Percentiles rank a stretch among this genome's conserved stretches.
Conservation (phyloP, 768 basidiomycete species). For the Tephrocybe sp. region DNA sequence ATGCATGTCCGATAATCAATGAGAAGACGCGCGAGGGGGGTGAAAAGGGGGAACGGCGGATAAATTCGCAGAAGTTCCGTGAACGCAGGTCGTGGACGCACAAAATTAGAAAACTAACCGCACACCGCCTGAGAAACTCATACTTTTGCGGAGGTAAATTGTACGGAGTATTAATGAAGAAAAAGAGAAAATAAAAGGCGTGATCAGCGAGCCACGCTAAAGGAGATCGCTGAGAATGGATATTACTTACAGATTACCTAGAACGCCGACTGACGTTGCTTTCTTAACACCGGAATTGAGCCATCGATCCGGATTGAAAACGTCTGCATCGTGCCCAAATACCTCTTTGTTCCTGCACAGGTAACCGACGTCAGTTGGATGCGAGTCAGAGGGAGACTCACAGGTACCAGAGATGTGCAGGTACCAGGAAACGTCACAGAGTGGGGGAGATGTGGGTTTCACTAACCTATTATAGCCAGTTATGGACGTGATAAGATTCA, state of each 20-base stretch:
- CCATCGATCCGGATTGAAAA: slow-evolving; percentile 52
- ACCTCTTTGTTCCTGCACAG: slow-evolving; percentile 34
- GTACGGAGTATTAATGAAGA: no score
- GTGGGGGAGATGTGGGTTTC: neutral
- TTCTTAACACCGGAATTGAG: slow-evolving; percentile 37
- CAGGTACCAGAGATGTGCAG: neutral
- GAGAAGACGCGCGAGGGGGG: neutral
- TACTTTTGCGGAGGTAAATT: slow-evolving; percentile 13
- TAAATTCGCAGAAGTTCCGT: neutral
- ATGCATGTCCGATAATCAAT: neutral
- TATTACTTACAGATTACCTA: slow-evolving; percentile 46
- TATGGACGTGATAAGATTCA: slow-evolving; percentile 47
- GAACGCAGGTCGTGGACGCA: neutral
- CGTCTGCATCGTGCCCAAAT: slow-evolving; percentile 47
- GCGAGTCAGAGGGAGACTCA: neutral
- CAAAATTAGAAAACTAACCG: slow-evolving; percentile 21
- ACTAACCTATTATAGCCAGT: slow-evolving; percentile 52
- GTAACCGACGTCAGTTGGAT: neutral
- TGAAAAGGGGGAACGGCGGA: neutral
- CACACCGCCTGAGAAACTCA: slow-evolving; percentile 31
- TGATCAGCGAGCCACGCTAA: slow-evolving; percentile 1
- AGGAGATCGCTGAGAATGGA: no score
- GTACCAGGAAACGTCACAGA: no score
- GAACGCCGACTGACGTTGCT: slow-evolving; percentile 42
- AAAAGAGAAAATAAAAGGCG: slow-evolving; percentile 3